Conservation (phyloP, 352 stramenopile genomes). For the Phytophthora tentaculata region DNA sequence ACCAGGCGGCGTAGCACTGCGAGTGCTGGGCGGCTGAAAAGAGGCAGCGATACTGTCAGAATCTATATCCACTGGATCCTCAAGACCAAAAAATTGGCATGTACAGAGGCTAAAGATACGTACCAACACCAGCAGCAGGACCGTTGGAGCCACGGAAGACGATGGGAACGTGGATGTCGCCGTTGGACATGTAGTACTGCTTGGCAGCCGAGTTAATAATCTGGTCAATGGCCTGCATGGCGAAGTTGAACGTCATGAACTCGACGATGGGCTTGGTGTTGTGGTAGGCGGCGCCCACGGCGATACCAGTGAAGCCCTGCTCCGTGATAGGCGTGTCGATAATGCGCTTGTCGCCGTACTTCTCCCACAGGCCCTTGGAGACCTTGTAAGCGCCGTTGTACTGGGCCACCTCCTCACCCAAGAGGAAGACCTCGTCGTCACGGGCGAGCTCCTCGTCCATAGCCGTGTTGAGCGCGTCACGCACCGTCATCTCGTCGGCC, state of each 20-base stretch:
- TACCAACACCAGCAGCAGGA: constrained; percentile 95
- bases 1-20: constrained; percentile 99
- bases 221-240: constrained; percentile 99
- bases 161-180: constrained; percentile 98
- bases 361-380: constrained; percentile 97
- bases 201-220: constrained; percentile 99
- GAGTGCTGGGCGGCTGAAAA: constrained; percentile 96
- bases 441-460: constrained; percentile 99
- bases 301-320: constrained; percentile 95
- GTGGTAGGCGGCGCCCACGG: constrained; percentile 96
- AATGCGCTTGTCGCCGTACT: constrained; percentile 99
- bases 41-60: constrained; percentile 11
- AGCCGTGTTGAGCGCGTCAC: constrained; percentile 98
- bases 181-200: constrained; percentile 99
- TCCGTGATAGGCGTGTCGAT: constrained; percentile 99
- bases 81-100: neutral
- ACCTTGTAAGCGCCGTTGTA: constrained; percentile 99
- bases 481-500: constrained; percentile 93
- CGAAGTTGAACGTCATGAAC: constrained; percentile 99
- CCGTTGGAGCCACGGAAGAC: constrained; percentile 99
- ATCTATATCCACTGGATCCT: neutral
- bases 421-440: constrained; percentile 95
- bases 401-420: constrained; percentile 99
- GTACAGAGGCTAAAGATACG: constrained; percentile 27
- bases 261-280: constrained; percentile 98